Conservation (phyloP, 2,329 filamentous ascomycete genomes). For the Talaromyces marneffei region DNA sequence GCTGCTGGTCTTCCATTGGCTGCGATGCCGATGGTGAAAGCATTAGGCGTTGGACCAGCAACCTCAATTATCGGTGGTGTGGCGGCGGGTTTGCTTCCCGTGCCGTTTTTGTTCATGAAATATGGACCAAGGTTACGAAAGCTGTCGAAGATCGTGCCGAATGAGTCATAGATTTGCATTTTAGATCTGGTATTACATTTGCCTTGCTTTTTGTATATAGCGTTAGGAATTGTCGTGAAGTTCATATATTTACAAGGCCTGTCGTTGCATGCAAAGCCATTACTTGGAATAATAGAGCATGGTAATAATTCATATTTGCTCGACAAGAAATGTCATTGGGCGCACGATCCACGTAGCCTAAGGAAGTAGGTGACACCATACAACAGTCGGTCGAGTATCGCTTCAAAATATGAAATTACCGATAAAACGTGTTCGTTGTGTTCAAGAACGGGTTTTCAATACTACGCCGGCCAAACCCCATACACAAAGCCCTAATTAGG, state of each 20-base stretch:
- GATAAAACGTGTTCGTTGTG: neutral
- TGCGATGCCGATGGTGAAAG: slow-evolving; percentile 38
- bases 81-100: slow-evolving; percentile 35
- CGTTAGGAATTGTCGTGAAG: neutral
- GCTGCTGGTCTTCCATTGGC: slow-evolving; percentile 34
- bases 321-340: neutral
- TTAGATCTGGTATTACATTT: neutral
- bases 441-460: neutral
- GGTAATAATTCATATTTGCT: neutral
- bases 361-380: neutral
- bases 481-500: neutral
- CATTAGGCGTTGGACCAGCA: slow-evolving; percentile 39
- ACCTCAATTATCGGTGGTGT: slow-evolving; percentile 39
- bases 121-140: neutral
- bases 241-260: neutral
- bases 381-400: neutral
- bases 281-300: neutral
- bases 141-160: neutral
- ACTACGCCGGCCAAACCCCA: neutral
- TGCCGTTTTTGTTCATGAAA: slow-evolving; percentile 38
- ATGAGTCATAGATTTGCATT: neutral
- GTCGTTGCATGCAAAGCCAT: neutral
- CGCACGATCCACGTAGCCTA: neutral
- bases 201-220: neutral
- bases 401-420: neutral